Base-by-base conservation (phyloP, 352 stramenopile species). In the Globisporangium ultimum region DNA sequence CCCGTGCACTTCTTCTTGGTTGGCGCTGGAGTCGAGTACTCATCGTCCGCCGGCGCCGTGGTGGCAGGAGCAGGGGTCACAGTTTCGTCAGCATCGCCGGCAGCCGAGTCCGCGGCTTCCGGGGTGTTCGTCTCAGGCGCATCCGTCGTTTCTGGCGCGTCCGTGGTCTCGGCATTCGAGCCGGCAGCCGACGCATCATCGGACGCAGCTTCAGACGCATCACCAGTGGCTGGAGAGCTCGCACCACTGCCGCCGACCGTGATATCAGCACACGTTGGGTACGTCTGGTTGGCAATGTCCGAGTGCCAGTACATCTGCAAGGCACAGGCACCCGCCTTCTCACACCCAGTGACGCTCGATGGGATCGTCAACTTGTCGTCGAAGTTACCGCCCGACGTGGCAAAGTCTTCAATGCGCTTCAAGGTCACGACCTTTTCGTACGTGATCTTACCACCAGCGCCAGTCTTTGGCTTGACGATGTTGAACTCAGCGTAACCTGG, bases 391-490 rank as follows among this genome's bases (percentile, higher is more conserved):
- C 28, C 28, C 3, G 28, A 6, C 28, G 28, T 36, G 28, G 28
- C 28, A 10, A 36, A 36, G 28, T 36, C 7, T 36, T 36, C 28
- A 10, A 36, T 36, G 8, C 28, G 28, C 28, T 36, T 36, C 28
- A 36, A 36, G 3, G 28, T 36, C 28, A 36, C 28, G 28, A 36
- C 28, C 28, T 36, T 36, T 10, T 36, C 28, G 28, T 32, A 32
- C 24, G 24, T 32, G 24, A 32, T 32, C 24, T 32, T 32, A 5
- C 24, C 24, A 32, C 5, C 5, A 32, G 24, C 24, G 5, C 5
- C 24, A 32, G 24, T 32, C 24, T 32, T 32, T 5, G 24, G 24
- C 24, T 79, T 79, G 41, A 67, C 34, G 10, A 79, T 40, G 58
- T 76, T 70, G 47, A 79, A 79, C 0, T 49, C 24, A 32, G 2